Evolutionary conservation across 805 yeast genomes (phyloP).

Genomic region (Teunomyces tritomae): DNA sequence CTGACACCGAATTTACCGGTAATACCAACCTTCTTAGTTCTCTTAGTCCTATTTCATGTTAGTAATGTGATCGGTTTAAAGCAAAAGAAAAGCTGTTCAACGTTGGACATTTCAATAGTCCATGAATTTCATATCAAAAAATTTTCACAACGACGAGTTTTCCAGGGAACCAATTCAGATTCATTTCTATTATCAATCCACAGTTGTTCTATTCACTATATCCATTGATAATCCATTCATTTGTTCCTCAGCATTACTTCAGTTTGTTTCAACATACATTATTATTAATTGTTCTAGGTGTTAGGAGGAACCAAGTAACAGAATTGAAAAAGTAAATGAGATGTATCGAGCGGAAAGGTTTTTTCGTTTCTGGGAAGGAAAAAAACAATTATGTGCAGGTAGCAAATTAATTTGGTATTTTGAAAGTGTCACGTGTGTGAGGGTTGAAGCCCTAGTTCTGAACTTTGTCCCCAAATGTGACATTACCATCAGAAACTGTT

Average conservation of each 20-base stretch:
- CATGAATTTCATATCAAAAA: background rate
- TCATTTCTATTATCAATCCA: background rate
- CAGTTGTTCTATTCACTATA: background rate
- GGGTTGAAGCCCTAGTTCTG: constrained; percentile 5
- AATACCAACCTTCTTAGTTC: constrained; percentile 99
- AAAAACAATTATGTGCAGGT: background rate
- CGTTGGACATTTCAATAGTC: background rate
- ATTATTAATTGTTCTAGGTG: constrained; percentile 12
- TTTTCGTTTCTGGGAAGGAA: background rate
- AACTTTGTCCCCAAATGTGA: background rate
- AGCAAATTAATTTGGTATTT: background rate
- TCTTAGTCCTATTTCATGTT: constrained; percentile 82
- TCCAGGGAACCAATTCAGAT: background rate
- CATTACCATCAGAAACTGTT: background rate
- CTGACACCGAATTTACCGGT: constrained; percentile 99
- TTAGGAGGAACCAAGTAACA: constrained; percentile 9
- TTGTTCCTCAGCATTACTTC: background rate
- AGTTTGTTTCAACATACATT: constrained; percentile 12
- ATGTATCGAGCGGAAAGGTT: constrained; percentile 3
- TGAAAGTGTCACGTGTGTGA: background rate
- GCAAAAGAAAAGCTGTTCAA: background rate
- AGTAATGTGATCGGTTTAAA: constrained; percentile 25
- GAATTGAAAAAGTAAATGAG: constrained; percentile 3
- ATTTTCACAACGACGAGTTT: background rate
- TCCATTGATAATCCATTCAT: background rate